Base-by-base conservation (phyloP, 768 basidiomycete genomes). In the Suillus plorans region DNA sequence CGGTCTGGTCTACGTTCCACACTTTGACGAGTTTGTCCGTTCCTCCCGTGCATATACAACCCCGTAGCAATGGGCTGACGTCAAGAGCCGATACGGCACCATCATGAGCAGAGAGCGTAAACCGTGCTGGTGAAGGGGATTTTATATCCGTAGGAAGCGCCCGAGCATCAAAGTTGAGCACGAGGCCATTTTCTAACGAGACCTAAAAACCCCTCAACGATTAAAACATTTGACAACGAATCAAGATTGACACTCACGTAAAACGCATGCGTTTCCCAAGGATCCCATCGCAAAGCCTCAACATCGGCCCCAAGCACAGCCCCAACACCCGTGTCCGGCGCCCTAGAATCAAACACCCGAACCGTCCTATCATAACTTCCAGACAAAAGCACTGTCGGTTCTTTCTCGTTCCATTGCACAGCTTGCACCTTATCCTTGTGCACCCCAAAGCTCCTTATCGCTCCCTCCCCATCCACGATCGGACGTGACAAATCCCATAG, bases 391-490 rank as follows among this genome's bases (percentile, higher is more conserved):
- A 97, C 94, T 10, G 90, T 92, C 22, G 96, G 92, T 67, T 97
- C 91, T 62, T 84, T 83, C 39, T 87, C 84, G 74, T 97, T 97
- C 97, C 97, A 99, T 71, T 95, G 91, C 9, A 99, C 94, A 3
- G 92, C 88, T 78, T 98, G 96, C 28, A 99, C 93, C 80, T 97
- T 98, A 77, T 97, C 95, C 73, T 88, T 92, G 75, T 95, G 94
- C 37, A 90, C 82, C 50, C 82, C 82, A 77, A 96, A 99, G 69
- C 90, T 95, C 64, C 94, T 84, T 70, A 98, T 85, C 0, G 69
- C 73, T 77, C 74, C 80, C 13, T 78, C 82, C 47, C 80, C 83
- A 68, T 77, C 78, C 14, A 81, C 81, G 5, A 87, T 85, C 61
- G 87, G 84, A 16, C 93, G 84, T 45, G 84, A 89, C 62, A 99